Percentiles rank a stretch among this genome's conserved stretches.
These are phyloP conservation scores for Leersia perrieri DNA, from an alignment of 176 grass and related monocot species.

Conservation along the genomic window DNA sequence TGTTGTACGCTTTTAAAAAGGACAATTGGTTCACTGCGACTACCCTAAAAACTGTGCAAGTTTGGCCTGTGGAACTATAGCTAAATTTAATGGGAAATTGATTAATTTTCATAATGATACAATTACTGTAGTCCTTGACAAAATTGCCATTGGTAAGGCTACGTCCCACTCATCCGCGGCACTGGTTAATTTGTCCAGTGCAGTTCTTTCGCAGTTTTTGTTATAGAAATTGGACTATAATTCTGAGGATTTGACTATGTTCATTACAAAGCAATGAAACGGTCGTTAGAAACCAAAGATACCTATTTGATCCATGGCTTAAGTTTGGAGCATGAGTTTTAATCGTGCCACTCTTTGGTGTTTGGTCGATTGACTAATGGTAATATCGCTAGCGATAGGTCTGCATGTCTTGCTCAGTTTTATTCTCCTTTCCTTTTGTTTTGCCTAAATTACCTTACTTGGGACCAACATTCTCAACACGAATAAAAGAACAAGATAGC, in stretches of 20 bases:
- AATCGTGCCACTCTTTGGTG: too few relatives aligned
- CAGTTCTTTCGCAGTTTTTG: background rate
- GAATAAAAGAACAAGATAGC: background rate
- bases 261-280: background rate
- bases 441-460: too few relatives aligned
- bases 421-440: too few relatives aligned
- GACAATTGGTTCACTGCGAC: background rate
- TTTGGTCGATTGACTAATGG: too few relatives aligned
- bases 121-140: too few relatives aligned
- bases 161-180: background rate
- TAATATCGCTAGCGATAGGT: too few relatives aligned
- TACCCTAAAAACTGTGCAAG: background rate
- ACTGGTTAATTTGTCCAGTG: background rate
- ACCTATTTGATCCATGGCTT: background rate
- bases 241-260: background rate
- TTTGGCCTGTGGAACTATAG: background rate
- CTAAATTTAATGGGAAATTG: background rate
- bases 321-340: too few relatives aligned
- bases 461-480: background rate
- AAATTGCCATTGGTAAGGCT: too few relatives aligned
- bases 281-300: background rate
- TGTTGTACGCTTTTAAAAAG: background rate
- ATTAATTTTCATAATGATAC: too few relatives aligned
- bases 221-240: background rate
- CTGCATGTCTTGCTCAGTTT: too few relatives aligned